phyloP scores from a whole-genome alignment of 148 eudicot species.

The Fagopyrum tataricum region DNA sequence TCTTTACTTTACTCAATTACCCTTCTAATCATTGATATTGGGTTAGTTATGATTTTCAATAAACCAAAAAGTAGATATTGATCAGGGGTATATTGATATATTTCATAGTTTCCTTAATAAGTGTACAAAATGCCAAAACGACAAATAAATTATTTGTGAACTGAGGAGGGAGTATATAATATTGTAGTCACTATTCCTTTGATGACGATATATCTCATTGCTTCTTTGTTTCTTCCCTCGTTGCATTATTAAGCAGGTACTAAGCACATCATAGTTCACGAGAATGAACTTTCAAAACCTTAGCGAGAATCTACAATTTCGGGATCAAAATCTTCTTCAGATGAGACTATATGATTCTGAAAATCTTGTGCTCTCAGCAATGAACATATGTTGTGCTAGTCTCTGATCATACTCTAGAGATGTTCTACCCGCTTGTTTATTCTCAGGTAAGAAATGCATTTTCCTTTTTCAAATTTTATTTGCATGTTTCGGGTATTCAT shows the following conservation, averaged over 20 bases:
- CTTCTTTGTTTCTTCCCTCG: not conserved
- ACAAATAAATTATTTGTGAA: no score
- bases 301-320: not conserved
- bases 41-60: no score
- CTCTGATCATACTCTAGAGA: not conserved
- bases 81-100: not conserved
- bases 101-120: not conserved
- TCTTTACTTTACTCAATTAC: no score
- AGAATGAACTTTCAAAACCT: not conserved
- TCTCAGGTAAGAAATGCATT: constrained; percentile 3
- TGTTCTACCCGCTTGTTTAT: not conserved
- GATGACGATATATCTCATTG: not conserved
- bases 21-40: no score
- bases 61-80: no score
- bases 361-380: not conserved
- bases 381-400: not conserved
- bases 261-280: not conserved
- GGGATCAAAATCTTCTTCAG: not conserved
- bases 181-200: not conserved
- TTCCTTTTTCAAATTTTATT: not conserved
- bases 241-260: not conserved
- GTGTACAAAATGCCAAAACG: no score
- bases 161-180: no score
- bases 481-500: not conserved
- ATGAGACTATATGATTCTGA: not conserved